Percentiles rank a stretch among this genome's conserved stretches.
Conservation (phyloP, 2,329 filamentous ascomycete species). For the Fusarium proliferatum region DNA sequence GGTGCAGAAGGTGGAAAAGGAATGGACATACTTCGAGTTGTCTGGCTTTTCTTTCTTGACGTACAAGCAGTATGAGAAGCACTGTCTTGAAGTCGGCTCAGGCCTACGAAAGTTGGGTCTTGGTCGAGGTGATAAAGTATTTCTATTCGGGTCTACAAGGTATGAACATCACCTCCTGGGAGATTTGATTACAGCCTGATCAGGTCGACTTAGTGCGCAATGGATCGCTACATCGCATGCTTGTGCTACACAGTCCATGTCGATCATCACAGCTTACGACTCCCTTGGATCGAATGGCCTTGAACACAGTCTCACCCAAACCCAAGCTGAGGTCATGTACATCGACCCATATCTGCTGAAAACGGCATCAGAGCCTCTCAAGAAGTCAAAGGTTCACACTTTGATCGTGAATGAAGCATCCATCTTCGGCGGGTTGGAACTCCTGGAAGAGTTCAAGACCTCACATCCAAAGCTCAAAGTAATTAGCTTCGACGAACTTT, state of each 20-base stretch:
- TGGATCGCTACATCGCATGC: conserved; percentile 86
- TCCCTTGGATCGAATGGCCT: conserved; percentile 87
- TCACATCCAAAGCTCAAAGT: conserved; percentile 65
- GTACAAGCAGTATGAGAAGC: conserved; percentile 81
- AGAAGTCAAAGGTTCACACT: conserved; percentile 64
- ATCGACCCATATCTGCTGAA: conserved; percentile 82
- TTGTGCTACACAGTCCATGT: conserved; percentile 85
- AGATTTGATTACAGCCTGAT: background rate
- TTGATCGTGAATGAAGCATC: conserved; percentile 72
- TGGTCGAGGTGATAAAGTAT: conserved; percentile 71
- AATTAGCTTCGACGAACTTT: conserved; percentile 64
- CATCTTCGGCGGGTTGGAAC: conserved; percentile 60
- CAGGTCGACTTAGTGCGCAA: conserved; percentile 65
- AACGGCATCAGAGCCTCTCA: conserved; percentile 66
- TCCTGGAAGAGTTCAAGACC: conserved; percentile 66
- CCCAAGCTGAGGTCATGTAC: conserved; percentile 83
- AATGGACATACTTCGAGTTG: conserved; percentile 90
- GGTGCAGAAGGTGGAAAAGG: conserved; percentile 82
- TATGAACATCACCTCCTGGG: conserved; percentile 44
- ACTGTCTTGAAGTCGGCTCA: conserved; percentile 74
- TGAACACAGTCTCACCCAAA: conserved; percentile 87
- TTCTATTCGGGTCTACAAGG: conserved; percentile 85
- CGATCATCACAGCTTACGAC: conserved; percentile 94
- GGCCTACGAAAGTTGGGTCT: conserved; percentile 81
- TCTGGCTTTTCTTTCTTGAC: conserved; percentile 78